phyloP scores from a whole-genome alignment of 176 grass and related monocot genomes.

The Oryza meridionalis region DNA sequence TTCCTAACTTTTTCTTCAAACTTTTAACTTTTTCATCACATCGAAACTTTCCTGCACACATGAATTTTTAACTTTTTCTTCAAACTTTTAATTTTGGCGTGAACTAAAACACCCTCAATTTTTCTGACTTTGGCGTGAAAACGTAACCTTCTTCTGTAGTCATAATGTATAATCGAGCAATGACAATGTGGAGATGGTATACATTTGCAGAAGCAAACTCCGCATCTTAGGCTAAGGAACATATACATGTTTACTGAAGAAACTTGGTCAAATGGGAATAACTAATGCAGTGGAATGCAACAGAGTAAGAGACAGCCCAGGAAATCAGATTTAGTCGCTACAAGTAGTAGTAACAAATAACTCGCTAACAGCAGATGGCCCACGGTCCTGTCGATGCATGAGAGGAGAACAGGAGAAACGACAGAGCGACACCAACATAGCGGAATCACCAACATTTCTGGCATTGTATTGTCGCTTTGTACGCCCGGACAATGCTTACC shows the following conservation, averaged over 20 bases:
- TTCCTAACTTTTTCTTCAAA: too few relatives aligned
- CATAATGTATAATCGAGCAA: not conserved
- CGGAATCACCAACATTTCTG: not conserved
- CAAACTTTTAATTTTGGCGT: too few relatives aligned
- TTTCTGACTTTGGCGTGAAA: not conserved
- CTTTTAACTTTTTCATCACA: too few relatives aligned
- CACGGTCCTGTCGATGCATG: not conserved
- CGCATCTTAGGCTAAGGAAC: not conserved
- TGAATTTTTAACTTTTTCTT: too few relatives aligned
- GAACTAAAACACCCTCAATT: not conserved
- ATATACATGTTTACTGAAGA: not conserved
- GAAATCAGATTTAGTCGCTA: slow-evolving; percentile 11
- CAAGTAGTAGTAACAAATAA: not conserved
- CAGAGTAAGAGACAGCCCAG: not conserved
- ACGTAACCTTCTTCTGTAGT: not conserved
- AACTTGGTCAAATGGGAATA: not conserved
- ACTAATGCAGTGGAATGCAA: not conserved
- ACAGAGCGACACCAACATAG: not conserved
- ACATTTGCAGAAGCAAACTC: not conserved
- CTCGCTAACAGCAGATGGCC: not conserved
- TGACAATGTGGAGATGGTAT: not conserved
- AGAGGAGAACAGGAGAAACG: not conserved
- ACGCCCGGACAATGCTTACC: not conserved
- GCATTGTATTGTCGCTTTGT: not conserved
- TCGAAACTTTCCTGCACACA: too few relatives aligned